Conservation (phyloP, 768 basidiomycete species). For the Amanita pseudoporphyria region DNA sequence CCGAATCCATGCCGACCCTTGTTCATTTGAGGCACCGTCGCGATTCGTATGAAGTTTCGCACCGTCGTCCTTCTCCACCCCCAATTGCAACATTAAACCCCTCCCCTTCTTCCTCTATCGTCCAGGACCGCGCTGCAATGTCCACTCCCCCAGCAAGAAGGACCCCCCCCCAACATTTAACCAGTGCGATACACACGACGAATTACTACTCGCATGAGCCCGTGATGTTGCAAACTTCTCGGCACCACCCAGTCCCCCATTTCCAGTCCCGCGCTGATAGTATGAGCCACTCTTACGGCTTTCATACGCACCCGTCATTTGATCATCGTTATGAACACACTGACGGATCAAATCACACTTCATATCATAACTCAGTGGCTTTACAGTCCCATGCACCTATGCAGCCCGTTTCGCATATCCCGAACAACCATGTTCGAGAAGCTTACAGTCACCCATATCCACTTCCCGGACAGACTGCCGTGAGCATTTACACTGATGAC, state of each 20-base stretch:
- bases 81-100: slow-evolving; percentile 8
- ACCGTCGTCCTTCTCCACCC: slow-evolving; percentile 8
- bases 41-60: slow-evolving; percentile 15
- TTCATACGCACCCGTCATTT: slow-evolving; percentile 11
- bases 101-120: slow-evolving; percentile 7
- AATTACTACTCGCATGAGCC: slow-evolving; percentile 7
- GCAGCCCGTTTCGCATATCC: slow-evolving; percentile 12
- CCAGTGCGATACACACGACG: slow-evolving; percentile 7
- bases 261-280: slow-evolving; percentile 13
- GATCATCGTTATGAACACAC: slow-evolving; percentile 16
- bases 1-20: slow-evolving; percentile 7
- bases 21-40: slow-evolving; percentile 21
- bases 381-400: slow-evolving; percentile 9
- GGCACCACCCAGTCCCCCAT: slow-evolving; percentile 7
- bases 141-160: slow-evolving; percentile 6
- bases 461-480: slow-evolving; percentile 21
- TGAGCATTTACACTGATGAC: slow-evolving; percentile 57
- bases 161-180: slow-evolving; percentile 9
- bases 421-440: slow-evolving; percentile 12
- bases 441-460: slow-evolving; percentile 22
- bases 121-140: slow-evolving; percentile 8
- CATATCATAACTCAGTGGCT: slow-evolving; percentile 13
- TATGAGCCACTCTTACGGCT: slow-evolving; percentile 4
- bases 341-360: slow-evolving; percentile 13
- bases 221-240: slow-evolving; percentile 5